Evolutionary conservation across 2,329 filamentous ascomycete species (phyloP), one percentile per base, ranked within the genome.

Genomic region (Raffaelea ambrosiae): DNA sequence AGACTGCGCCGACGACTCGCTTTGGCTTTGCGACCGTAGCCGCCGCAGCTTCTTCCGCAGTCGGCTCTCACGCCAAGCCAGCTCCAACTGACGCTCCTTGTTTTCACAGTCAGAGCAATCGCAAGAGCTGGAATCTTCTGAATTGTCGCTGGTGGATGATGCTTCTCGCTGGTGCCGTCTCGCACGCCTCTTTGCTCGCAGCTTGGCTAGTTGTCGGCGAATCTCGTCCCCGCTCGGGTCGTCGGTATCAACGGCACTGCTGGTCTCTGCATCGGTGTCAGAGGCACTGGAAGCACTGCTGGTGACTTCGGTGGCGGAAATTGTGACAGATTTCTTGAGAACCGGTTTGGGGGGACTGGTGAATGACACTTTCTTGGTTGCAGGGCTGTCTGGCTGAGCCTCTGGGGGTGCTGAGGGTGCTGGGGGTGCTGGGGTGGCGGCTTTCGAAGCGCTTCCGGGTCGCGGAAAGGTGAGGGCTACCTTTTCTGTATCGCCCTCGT

Each of bases 381-480:
- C 11, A 5, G 36, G 22, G 19, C n/a, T 21, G 35, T 10, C 47
- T 9, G 11, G 22, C 13, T 23, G 23, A 5, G 20, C 36, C 2
- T 35, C 36, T 23, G 35, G 38, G 3, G 45, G 38, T 39, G 20
- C 20, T 2, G 19, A 10, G 19, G 26, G 20, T 21, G 19, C 19
- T 23, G 9, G 16, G 31, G 10, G 10, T 16, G 40, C 13, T 31
- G 21, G 20, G 14, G 4, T 8, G 21, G n/a, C 22, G 16, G 18
- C 14, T 26, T 44, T 29, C 9, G 38, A 44, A 16, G 51, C 5
- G 38, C 38, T 40, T 16, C 62, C 56, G 4, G 62, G 59, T 46
- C 72, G 69, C 1, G 74, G 73, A 45, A 74, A 73, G 2, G 70
- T 73, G 35, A 79, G 58, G 18, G 60, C 66, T 46, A 77, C 58